Conservation (phyloP, 495 filamentous ascomycete genomes). For the Neurospora sp. region DNA sequence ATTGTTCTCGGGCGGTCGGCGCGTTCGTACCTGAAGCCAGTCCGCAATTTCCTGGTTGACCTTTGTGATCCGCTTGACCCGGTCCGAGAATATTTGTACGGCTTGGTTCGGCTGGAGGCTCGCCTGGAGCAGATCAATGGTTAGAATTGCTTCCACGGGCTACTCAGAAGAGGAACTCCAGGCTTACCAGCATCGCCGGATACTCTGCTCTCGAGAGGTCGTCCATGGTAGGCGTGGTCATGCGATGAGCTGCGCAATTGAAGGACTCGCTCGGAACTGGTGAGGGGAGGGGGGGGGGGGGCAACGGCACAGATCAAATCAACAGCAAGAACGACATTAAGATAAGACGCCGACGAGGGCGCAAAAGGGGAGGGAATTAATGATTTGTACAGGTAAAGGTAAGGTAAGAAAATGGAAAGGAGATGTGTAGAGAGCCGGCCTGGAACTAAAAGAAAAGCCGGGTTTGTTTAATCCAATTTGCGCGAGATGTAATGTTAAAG, state of each 20-base stretch:
- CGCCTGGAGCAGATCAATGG: slow-evolving; percentile 40
- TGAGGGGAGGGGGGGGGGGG: not conserved
- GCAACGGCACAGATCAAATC: not conserved
- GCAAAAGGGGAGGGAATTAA: not conserved
- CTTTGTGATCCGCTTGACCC: slow-evolving; percentile 75
- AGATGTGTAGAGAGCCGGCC: not conserved
- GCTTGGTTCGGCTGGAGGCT: slow-evolving; percentile 79
- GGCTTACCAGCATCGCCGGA: slow-evolving; percentile 85
- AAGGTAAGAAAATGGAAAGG: not conserved
- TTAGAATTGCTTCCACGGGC: not conserved
- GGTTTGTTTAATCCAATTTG: not conserved
- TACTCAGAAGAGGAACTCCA: not conserved
- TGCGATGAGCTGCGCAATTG: not conserved
- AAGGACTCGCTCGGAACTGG: not conserved
- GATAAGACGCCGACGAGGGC: not conserved
- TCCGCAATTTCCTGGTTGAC: slow-evolving; percentile 90
- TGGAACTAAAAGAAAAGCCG: not conserved
- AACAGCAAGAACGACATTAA: not conserved
- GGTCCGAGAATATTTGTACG: slow-evolving; percentile 73
- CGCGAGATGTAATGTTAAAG: not conserved
- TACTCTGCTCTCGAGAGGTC: slow-evolving; percentile 90
- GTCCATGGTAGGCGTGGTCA: slow-evolving; percentile 40
- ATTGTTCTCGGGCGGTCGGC: slow-evolving; percentile 4
- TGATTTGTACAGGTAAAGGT: not conserved
- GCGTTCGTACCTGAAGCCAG: slow-evolving; percentile 75